Base-by-base conservation (phyloP, 1,284 basidiomycete genomes). In the Ustilago xerochloae region DNA sequence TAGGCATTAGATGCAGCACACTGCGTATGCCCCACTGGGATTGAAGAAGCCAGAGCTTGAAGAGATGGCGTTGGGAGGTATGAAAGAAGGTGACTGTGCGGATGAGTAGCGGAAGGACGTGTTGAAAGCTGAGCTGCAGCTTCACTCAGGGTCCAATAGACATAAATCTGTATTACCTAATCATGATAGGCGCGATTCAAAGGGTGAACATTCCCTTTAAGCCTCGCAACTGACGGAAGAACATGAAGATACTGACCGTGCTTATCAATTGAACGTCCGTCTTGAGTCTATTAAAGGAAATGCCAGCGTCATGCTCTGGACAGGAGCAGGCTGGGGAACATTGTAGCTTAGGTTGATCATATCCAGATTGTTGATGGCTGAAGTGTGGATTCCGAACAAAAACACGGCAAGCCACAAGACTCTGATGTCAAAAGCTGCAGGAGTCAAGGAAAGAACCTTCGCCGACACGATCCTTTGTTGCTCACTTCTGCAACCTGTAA, bases 321-420 rank as follows among this genome's bases (percentile, higher is more conserved):
- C 26, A 28, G 26, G 41, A 13, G 15, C 4, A 6, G 15, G 41
- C 38, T 7, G 38, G 12, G n/a, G n/a, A 43, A 26, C 22, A 16
- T 24, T 10, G 41, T 13, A 24, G 22, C 22, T 24, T 24, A 15
- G 22, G 39, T 22, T n/a, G n/a, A n/a, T n/a, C 45, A n/a, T 8
- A 28, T 32, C 28, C n/a, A 33, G 29, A 20, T 30, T 20, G 18
- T 30, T 18, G 28, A 24, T 43, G 26, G 26, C n/a, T n/a, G 18
- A 22, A 18, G 22, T 41, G 38, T 12, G 32, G 22, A 53, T 26
- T 26, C 26, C 39, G 28, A 50, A 43, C 15, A 26, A 45, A 30
- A 50, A 58, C 29, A 58, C 36, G 38, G 48, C 56, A 58, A 58
- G 56, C 56, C 56, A 58, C 48, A 29, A 32, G 41, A 24, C 41